Base-by-base conservation (phyloP, 257 asterid genomes). In the Penstemon newberryi region DNA sequence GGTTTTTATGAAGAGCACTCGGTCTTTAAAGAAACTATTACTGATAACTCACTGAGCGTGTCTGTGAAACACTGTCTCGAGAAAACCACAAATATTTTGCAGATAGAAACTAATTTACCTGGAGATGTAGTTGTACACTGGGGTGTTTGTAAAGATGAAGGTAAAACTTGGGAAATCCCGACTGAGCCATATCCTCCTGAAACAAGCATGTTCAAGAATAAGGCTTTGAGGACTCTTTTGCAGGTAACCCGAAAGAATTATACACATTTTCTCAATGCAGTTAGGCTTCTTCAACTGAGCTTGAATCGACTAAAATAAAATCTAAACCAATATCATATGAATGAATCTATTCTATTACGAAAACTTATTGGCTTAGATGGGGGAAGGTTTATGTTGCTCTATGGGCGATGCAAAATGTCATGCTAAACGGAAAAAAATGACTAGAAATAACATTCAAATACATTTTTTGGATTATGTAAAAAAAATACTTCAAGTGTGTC, bases 41-140 rank as follows among this genome's bases (percentile, higher is more conserved):
- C 68, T 52, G 84, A 83, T 56, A 82, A 87, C 76, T 71, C 73
- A 18, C 57, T 94, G 69, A 76, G 66, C 46, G 95, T 94, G 66
- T 85, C 96, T 66, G 96, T 84, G 44, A 80, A 67, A 68, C 82
- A 76, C 56, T 73, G 83, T 73, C 77, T 60, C 60, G 86, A 86
- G 75, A 77, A 80, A 52, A 70, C 81, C 64, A 84, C 74, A 79
- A 80, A 81, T 80, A 51, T 80, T 69, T 64, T 93, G 90, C 47
- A 56, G 69, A 79, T 93, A 52, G 96, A 88, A 84, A 93, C 99
- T 40, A 96, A 93, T 81, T 67, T 93, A 77, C 96, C 91, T 37
- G 97, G 96, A 76, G 87, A 91, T 65, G 90, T 87, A 54, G 81
- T 87, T 60, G 74, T 88, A 61, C 99, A 94, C 84, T 91, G 99